These are phyloP conservation scores for Ogataea hybrid DNA, from an alignment of 1,139 yeast genomes.

Conservation along the genomic window DNA sequence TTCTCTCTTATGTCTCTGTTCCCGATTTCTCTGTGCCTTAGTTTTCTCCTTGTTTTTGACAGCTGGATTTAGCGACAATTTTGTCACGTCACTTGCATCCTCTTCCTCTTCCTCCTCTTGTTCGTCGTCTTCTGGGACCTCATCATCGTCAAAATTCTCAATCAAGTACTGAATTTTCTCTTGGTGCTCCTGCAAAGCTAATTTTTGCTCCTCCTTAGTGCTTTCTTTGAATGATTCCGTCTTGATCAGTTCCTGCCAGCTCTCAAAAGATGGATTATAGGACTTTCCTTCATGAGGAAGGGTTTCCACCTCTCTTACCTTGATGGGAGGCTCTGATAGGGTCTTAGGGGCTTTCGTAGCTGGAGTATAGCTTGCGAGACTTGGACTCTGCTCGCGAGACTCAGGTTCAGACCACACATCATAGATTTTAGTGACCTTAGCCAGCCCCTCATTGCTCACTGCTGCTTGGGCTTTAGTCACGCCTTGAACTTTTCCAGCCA, in stretches of 20 bases:
- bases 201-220: conserved; percentile 62
- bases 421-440: conserved; percentile 39
- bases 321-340: conserved; percentile 51
- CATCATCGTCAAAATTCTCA: conserved; percentile 57
- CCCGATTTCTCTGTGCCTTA: conserved; percentile 69
- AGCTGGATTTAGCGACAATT: conserved; percentile 71
- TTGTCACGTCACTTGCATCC: conserved; percentile 31
- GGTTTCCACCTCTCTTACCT: conserved; percentile 44
- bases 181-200: conserved; percentile 57
- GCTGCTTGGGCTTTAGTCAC: conserved; percentile 51
- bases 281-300: conserved; percentile 86
- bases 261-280: conserved; percentile 83
- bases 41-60: conserved; percentile 73
- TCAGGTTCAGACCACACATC: conserved; percentile 63
- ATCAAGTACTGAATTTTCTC: conserved; percentile 64
- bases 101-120: conserved; percentile 37
- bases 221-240: conserved; percentile 67
- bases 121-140: conserved; percentile 43
- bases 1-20: conserved; percentile 60
- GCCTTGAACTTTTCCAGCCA: conserved; percentile 73
- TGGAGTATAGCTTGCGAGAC: conserved; percentile 49
- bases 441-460: conserved; percentile 61
- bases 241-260: conserved; percentile 74
- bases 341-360: conserved; percentile 60
- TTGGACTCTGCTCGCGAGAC: conserved; percentile 35